Conservation (phyloP, 768 basidiomycete species). For the Termitomyces sp. region DNA sequence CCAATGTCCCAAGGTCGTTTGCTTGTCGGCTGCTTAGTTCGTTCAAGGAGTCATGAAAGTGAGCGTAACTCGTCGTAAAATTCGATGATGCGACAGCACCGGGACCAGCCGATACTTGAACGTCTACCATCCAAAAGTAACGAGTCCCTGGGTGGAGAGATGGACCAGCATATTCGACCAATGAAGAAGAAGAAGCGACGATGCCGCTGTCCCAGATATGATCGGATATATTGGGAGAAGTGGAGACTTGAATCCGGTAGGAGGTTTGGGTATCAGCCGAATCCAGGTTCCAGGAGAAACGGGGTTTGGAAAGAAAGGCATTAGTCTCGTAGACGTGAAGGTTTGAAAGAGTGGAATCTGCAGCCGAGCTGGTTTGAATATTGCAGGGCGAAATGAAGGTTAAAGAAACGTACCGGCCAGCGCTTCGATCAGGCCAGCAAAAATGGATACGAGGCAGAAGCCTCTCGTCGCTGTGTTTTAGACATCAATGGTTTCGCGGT, state of each 20-base stretch:
- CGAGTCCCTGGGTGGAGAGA: background rate
- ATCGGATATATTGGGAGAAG: background rate
- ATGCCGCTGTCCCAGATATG: conserved; percentile 4
- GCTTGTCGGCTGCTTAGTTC: conserved; percentile 2
- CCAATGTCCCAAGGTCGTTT: conserved; percentile 2
- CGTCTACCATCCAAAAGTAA: conserved; percentile 3
- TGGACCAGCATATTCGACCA: conserved; percentile 7
- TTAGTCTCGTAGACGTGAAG: conserved; percentile 7
- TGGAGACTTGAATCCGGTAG: conserved; percentile 2
- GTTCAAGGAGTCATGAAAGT: background rate
- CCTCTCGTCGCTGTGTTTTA: conserved; percentile 3
- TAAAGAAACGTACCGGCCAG: conserved; percentile 7
- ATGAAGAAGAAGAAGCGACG: conserved; percentile 1
- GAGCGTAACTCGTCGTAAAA: background rate
- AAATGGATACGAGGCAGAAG: conserved; percentile 7
- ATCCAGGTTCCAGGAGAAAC: conserved; percentile 1
- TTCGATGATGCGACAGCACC: background rate
- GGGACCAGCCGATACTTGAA: background rate
- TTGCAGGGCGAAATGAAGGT: background rate
- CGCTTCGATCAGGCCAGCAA: conserved; percentile 6
- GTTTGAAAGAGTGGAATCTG: conserved; percentile 11
- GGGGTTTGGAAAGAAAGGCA: conserved; percentile 2
- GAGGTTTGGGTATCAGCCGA: conserved; percentile 5
- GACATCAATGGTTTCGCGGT: background rate
- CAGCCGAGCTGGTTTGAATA: background rate